A percentile compares a stretch with the other conserved stretches of the same genome.
Conservation (phyloP, 78 protist species). For the Blattamonas nauphoetae region DNA sequence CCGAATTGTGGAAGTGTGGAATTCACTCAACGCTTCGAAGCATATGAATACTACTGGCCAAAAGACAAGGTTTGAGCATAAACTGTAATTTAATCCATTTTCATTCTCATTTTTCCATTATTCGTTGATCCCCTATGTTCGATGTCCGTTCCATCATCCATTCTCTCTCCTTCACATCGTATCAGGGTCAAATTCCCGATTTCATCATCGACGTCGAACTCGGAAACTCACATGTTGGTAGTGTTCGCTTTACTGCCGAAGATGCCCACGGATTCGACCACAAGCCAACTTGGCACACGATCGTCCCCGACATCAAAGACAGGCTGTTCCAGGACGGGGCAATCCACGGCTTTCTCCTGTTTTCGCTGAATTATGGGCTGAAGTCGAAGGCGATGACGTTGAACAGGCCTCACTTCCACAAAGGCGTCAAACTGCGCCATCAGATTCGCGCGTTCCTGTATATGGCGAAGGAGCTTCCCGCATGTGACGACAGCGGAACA, state of each 20-base stretch:
- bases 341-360: slow-evolving; percentile 14
- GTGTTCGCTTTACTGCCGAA: neutral
- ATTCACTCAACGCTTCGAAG: neutral
- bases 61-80: too few relatives aligned
- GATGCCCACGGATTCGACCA: neutral
- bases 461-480: neutral
- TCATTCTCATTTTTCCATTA: too few relatives aligned
- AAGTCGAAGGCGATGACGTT: neutral
- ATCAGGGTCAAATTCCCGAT: neutral
- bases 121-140: too few relatives aligned
- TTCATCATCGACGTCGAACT: neutral
- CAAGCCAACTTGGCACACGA: neutral
- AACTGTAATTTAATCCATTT: too few relatives aligned
- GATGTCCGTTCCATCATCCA: too few relatives aligned
- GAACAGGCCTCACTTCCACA: neutral
- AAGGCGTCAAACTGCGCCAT: neutral
- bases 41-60: neutral
- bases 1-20: neutral
- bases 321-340: neutral
- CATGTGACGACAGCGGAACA: neutral
- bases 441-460: slow-evolving; percentile 6
- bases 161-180: neutral
- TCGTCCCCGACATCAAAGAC: neutral
- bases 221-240: neutral
- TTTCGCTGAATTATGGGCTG: neutral